phyloP scores from a whole-genome alignment of 139 green algal genomes.

The Mesostigma viride region DNA sequence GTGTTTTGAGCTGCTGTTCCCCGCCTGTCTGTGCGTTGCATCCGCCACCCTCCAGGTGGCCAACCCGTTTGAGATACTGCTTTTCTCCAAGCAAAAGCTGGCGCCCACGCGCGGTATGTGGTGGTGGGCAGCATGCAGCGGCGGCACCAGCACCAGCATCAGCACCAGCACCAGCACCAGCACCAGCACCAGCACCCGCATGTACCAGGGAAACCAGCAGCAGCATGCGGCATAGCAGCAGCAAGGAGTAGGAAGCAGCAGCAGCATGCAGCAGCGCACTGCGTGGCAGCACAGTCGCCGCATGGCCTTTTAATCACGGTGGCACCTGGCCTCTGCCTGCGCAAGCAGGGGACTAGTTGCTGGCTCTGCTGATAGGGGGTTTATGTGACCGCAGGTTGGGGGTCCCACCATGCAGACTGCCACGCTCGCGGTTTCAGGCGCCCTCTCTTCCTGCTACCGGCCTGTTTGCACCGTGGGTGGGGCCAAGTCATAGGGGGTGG shows the following conservation, averaged over 20 bases:
- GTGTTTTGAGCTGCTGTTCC: not conserved
- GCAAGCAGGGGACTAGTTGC: no score
- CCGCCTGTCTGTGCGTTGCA: not conserved
- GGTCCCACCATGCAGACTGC: no score
- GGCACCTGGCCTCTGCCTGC: no score
- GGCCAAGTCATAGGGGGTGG: no score
- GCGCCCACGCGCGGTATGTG: conserved; percentile 4
- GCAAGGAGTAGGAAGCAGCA: not conserved
- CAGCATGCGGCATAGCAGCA: not conserved
- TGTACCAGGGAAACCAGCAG: not conserved
- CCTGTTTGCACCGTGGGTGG: no score
- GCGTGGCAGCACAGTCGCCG: no score
- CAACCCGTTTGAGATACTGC: conserved; percentile 89
- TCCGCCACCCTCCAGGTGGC: conserved; percentile 45
- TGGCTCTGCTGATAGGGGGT: no score
- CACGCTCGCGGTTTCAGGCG: no score
- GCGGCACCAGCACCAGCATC: not conserved
- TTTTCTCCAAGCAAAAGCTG: conserved; percentile 66
- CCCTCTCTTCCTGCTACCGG: no score
- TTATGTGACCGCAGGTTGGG: no score
- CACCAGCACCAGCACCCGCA: not conserved
- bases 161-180: not conserved
- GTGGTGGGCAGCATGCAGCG: not conserved
- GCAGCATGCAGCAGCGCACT: no score
- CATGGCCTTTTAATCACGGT: no score